Evolutionary conservation across 2,329 filamentous ascomycete species (phyloP).

Genomic region (Diplodia seriata): DNA sequence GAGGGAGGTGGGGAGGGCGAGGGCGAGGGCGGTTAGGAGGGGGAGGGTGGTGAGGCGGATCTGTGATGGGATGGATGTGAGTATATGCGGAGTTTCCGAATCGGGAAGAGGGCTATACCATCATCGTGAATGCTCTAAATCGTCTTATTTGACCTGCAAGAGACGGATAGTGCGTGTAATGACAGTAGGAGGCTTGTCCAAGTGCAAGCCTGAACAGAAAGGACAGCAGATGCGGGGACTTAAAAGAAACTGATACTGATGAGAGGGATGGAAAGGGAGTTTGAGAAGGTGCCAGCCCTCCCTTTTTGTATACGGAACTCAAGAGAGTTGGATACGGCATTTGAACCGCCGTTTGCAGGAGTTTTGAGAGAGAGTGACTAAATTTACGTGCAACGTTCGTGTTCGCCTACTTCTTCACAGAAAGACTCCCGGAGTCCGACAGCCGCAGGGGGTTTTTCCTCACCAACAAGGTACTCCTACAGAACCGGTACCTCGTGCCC

Average conservation of each 20-base stretch:
- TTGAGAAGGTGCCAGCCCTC: neutral
- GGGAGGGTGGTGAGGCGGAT: neutral
- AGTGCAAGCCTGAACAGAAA: neutral
- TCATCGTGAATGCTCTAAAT: neutral
- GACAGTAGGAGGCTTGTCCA: conserved; percentile 3
- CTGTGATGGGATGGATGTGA: neutral
- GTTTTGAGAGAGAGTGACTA: neutral
- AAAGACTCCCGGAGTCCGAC: neutral
- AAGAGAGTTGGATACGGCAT: neutral
- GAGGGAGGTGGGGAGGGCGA: neutral
- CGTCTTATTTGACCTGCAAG: neutral
- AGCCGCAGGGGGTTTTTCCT: neutral
- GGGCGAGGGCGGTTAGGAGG: neutral
- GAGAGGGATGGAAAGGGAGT: neutral
- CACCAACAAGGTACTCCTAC: neutral
- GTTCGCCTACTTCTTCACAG: neutral
- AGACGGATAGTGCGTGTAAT: neutral
- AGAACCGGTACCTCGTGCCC: neutral
- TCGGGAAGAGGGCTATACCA: neutral
- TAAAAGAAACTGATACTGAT: neutral
- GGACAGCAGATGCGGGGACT: neutral
- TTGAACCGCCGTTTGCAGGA: neutral
- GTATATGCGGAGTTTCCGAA: too few relatives aligned
- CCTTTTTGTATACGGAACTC: neutral
- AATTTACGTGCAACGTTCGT: conserved; percentile 11